phyloP scores from a whole-genome alignment of 306 rosid species.

The Coriaria nepalensis region DNA sequence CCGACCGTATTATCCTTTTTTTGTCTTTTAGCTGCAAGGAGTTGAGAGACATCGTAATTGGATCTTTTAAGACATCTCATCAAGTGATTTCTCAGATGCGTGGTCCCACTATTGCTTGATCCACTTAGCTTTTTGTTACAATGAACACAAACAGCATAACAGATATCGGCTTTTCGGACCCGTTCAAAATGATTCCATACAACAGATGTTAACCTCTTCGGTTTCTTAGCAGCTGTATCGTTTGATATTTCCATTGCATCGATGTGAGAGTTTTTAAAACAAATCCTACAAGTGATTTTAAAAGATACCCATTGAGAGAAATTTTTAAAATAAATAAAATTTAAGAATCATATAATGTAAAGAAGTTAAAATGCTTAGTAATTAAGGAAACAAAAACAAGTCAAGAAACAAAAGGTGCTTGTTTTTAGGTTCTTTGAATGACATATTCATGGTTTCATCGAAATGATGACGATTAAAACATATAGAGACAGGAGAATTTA shows the following conservation, averaged over 20 bases:
- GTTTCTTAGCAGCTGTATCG: constrained; percentile 58
- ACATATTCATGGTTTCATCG: too few relatives aligned
- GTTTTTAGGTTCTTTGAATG: too few relatives aligned
- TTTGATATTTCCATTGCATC: constrained; percentile 62
- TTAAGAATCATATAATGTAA: not conserved
- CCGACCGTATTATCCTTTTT: constrained; percentile 58
- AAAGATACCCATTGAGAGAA: not conserved
- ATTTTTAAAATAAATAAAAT: not conserved
- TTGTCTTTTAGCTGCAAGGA: constrained; percentile 79
- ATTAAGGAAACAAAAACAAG: too few relatives aligned
- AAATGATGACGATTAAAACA: too few relatives aligned
- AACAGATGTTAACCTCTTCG: constrained; percentile 85
- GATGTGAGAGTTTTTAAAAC: constrained; percentile 16
- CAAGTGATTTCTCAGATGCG: constrained; percentile 92
- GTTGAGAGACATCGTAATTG: constrained; percentile 84
- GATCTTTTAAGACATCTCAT: constrained; percentile 89
- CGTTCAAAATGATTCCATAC: constrained; percentile 99
- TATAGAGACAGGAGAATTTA: too few relatives aligned
- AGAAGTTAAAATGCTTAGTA: not conserved
- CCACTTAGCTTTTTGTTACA: constrained; percentile 97
- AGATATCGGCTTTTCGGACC: constrained; percentile 73
- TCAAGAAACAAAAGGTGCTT: too few relatives aligned
- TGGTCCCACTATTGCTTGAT: constrained; percentile 95
- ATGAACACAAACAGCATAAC: constrained; percentile 86
- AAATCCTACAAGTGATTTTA: constrained; percentile 20